Percentiles rank a stretch among this genome's conserved stretches.
Conservation (phyloP, 2,329 filamentous ascomycete species). For the Venturia carpophila region DNA sequence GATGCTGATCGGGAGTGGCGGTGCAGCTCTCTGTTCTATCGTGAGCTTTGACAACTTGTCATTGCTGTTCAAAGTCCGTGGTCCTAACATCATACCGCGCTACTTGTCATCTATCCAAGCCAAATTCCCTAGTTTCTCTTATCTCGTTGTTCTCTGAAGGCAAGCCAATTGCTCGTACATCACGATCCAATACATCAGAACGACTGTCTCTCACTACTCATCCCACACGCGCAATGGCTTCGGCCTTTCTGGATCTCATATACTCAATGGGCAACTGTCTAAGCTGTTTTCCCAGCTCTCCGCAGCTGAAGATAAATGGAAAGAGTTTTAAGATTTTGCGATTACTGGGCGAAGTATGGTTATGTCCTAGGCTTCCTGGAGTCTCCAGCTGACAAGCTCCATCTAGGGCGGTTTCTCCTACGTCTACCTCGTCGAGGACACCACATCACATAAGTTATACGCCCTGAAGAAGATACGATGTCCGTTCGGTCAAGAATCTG, state of each 20-base stretch:
- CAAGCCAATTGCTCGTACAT: background rate
- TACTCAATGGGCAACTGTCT: slow-evolving; percentile 93
- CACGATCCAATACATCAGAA: background rate
- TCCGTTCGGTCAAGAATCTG: slow-evolving; percentile 93
- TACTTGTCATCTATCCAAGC: background rate
- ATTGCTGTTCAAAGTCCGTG: background rate
- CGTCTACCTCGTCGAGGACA: slow-evolving; percentile 96
- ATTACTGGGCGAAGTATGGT: slow-evolving; percentile 74
- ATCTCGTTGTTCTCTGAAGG: background rate
- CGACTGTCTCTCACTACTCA: background rate
- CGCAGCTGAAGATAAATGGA: slow-evolving; percentile 89
- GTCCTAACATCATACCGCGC: background rate
- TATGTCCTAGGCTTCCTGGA: background rate
- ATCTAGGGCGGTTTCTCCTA: slow-evolving; percentile 90
- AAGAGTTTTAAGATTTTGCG: slow-evolving; percentile 94
- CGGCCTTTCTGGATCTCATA: slow-evolving; percentile 65
- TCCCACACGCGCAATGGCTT: slow-evolving; percentile 16
- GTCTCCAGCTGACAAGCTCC: slow-evolving; percentile 7
- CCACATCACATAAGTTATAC: slow-evolving; percentile 71
- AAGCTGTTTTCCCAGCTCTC: slow-evolving; percentile 90
- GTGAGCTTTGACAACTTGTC: background rate
- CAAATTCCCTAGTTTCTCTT: background rate
- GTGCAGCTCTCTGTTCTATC: background rate
- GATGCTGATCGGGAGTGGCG: background rate
- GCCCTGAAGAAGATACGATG: slow-evolving; percentile 98